Evolutionary conservation across 2,329 filamentous ascomycete species (phyloP), one percentile per base, ranked within the genome.

Genomic region (Plectosphaerella cucumerina): DNA sequence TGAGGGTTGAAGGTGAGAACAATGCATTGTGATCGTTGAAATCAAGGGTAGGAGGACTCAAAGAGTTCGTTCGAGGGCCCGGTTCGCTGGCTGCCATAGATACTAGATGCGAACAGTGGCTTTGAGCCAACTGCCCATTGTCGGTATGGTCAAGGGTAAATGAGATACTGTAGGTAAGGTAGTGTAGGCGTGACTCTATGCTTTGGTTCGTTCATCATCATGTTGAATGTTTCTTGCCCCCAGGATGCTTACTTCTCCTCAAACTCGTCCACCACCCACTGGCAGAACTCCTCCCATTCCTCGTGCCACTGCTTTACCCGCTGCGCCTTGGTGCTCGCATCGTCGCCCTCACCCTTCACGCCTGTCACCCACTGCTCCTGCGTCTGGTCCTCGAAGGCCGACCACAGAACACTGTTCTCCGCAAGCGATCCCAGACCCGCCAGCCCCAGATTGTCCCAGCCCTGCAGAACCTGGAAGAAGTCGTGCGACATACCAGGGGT

Each of bases 381-480:
- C 18, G 70, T 78, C 65, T 90, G 84, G 59, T 97, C 91, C 64
- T 96, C 90, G 60, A 92, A 95, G 20, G 86, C 87, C 9, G 90
- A 87, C 90, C 90, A 97, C 39, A 89, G 80, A 43, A 97, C 84
- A 58, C 90, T 95, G 64, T 96, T 97, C 76, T 97, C 91, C 0
- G 91, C 93, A 59, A 99, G 76, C 51, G 86, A 88, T 0, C 88
- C 93, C 48, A 97, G 71, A 0, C 92, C 93, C 11, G 89, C 90
- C 3, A 97, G 76, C 1, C 92, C 94, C 14, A 97, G 80, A 62
- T 95, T 96, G 53, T 96, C 87, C 82, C 92, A 94, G 0, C 89
- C 92, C 68, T 96, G 91, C 18, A 97, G 73, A 1, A 48, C 87
- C 68, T 96, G 90, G 90, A 90, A 97, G 69, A 96, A 96, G 70